Base-by-base conservation (phyloP, 2,329 filamentous ascomycete species). In the Sporothrix inflata region DNA sequence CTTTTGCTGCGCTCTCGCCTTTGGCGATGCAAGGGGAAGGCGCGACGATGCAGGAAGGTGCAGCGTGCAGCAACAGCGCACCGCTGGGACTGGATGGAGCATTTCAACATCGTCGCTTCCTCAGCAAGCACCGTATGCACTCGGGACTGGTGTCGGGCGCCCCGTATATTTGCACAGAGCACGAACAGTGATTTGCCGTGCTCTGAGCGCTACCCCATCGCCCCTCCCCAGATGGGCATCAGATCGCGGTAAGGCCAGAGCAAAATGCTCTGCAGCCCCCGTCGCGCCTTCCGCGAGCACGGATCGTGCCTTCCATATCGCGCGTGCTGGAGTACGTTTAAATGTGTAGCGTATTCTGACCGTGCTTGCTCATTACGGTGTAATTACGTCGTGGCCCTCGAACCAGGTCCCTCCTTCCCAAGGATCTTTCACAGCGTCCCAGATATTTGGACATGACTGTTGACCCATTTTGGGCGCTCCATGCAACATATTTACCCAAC, bases 111-210 rank as follows among this genome's bases (percentile, higher is more conserved):
- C 63, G 45, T 38, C 63, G 63, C 63, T 67, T 49, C 45, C 45
- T 66, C 63, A 49, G 63, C 42, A 27, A 34, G 8, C 24, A 30
- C n/a, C 45, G 24, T 38, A n/a, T 38, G 38, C 34, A 12, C 34
- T 16, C n/a, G 60, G 9, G 3, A 12, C 12, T 47, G 11, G 11
- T 27, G 65, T 21, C 30, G 19, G 24, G 19, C 11, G 16, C 63
- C 65, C 45, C 38, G 60, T 47, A 8, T 27, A 27, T 65, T 19
- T 30, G 21, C 40, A 47, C 61, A 47, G 61, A 65, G 21, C 57
- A 42, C n/a, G 34, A 63, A 40, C 24, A 67, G 42, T 67, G 63
- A 67, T 67, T 67, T 67, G 45, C 63, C 49, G 61, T 49, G 61
- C 42, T 66, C 45, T 49, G 27, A 51, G 27, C 45, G 24, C 27